phyloP scores from a whole-genome alignment of 345 rosid species.

The Acer negundo region DNA sequence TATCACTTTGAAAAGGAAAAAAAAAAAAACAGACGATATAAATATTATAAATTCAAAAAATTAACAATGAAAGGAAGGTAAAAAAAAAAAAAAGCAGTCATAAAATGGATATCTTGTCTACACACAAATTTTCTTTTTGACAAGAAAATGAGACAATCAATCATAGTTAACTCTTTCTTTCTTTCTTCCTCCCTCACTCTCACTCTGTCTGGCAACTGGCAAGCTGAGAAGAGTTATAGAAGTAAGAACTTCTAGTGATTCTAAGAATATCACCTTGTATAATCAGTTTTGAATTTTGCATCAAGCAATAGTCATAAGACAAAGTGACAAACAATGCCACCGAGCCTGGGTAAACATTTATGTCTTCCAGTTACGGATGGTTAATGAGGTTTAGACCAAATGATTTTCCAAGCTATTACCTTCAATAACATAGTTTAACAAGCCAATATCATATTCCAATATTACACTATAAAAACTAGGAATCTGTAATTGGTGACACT shows the following conservation, averaged over 20 bases:
- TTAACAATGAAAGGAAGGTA: neutral
- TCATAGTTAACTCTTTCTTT: neutral
- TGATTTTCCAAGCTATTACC: too few relatives aligned
- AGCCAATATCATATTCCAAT: too few relatives aligned
- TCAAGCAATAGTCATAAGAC: neutral
- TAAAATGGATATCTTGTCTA: neutral
- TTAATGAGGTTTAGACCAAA: too few relatives aligned
- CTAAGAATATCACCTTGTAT: neutral
- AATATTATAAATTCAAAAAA: neutral
- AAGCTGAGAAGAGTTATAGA: too few relatives aligned
- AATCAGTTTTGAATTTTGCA: neutral
- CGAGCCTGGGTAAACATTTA: neutral
- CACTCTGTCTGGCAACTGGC: too few relatives aligned
- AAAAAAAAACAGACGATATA: neutral
- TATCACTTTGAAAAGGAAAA: neutral
- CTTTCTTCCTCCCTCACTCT: neutral
- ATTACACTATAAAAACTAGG: neutral
- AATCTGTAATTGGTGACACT: neutral
- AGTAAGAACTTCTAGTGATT: too few relatives aligned
- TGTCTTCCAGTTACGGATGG: too few relatives aligned
- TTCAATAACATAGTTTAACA: too few relatives aligned
- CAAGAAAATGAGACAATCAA: neutral
- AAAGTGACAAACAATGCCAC: neutral
- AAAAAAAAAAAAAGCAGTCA: neutral
- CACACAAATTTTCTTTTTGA: neutral